phyloP scores from a whole-genome alignment of 768 basidiomycete species.

The Mycena kentingensis region DNA sequence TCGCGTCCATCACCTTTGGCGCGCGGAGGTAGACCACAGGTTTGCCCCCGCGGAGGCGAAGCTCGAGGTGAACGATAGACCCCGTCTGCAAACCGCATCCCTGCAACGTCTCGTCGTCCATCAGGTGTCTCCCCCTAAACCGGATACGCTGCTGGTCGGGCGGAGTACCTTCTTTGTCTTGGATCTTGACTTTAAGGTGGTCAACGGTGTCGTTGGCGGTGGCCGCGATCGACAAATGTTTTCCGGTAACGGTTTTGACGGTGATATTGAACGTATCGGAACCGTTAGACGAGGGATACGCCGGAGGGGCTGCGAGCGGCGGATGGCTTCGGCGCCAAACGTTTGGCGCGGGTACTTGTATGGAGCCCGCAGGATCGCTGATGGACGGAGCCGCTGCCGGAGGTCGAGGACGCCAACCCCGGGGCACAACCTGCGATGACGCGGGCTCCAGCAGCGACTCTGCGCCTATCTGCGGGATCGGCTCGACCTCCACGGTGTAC shows the following conservation, averaged over 20 bases:
- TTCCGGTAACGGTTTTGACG: constrained; percentile 22
- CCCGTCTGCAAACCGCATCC: constrained; percentile 79
- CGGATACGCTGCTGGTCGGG: constrained; percentile 77
- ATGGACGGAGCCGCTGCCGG: neutral
- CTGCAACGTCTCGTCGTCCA: constrained; percentile 70
- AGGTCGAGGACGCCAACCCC: neutral
- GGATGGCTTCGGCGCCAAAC: too few species aligned
- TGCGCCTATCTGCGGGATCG: neutral
- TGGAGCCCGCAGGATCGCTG: too few species aligned
- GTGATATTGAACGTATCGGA: neutral
- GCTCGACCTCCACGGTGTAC: neutral
- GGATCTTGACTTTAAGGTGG: constrained; percentile 28
- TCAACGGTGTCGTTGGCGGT: constrained; percentile 22
- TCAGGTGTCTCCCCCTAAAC: constrained; percentile 78
- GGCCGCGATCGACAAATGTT: constrained; percentile 14
- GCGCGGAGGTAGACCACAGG: too few species aligned
- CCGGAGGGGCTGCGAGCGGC: too few species aligned
- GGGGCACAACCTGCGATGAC: too few species aligned
- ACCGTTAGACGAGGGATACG: neutral
- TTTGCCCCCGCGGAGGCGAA: too few species aligned
- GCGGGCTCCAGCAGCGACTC: too few species aligned
- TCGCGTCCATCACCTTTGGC: too few species aligned
- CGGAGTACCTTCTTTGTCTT: constrained; percentile 44
- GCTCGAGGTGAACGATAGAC: too few species aligned
- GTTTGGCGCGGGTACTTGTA: too few species aligned